Percentiles rank a stretch among this genome's conserved stretches.
Conservation (phyloP, 495 filamentous ascomycete species). For the Recurvomyces mirabilis region DNA sequence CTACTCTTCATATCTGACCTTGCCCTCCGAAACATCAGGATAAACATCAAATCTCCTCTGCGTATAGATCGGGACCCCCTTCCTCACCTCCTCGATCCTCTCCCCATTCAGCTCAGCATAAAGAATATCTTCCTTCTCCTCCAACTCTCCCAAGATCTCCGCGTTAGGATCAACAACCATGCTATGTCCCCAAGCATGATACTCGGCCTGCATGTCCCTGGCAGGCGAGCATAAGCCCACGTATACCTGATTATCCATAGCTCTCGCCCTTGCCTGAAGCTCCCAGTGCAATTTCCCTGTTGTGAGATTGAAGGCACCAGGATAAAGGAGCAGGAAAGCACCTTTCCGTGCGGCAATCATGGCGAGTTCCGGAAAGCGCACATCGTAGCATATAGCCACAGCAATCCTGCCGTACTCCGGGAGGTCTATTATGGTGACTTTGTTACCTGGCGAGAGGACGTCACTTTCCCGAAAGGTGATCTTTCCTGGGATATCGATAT, state of each 20-base stretch:
- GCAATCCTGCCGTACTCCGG: slow-evolving; percentile 77
- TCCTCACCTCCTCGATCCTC: slow-evolving; percentile 64
- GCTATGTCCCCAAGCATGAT: slow-evolving; percentile 88
- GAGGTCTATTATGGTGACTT: slow-evolving; percentile 68
- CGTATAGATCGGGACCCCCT: slow-evolving; percentile 68
- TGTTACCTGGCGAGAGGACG: slow-evolving; percentile 71
- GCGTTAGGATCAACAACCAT: slow-evolving; percentile 86
- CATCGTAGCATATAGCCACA: slow-evolving; percentile 91
- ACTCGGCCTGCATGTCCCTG: slow-evolving; percentile 61
- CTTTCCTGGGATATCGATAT: slow-evolving; percentile 93
- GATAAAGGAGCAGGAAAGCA: slow-evolving; percentile 78
- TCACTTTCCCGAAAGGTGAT: slow-evolving; percentile 87
- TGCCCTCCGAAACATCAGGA: slow-evolving; percentile 65
- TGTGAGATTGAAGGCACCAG: slow-evolving; percentile 89
- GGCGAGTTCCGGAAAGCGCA: slow-evolving; percentile 89
- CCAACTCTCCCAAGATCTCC: slow-evolving; percentile 58
- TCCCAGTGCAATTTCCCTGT: slow-evolving; percentile 90
- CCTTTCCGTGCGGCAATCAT: slow-evolving; percentile 78
- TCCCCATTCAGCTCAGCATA: slow-evolving; percentile 61
- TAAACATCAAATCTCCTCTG: slow-evolving; percentile 96
- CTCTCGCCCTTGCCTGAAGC: slow-evolving; percentile 68
- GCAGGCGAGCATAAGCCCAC: slow-evolving; percentile 89
- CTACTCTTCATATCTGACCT: slow-evolving; percentile 25
- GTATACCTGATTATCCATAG: slow-evolving; percentile 90
- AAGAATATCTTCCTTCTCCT: slow-evolving; percentile 64